Base-by-base conservation (phyloP, 2,329 filamentous ascomycete genomes). In the Verticillium isaacii region DNA sequence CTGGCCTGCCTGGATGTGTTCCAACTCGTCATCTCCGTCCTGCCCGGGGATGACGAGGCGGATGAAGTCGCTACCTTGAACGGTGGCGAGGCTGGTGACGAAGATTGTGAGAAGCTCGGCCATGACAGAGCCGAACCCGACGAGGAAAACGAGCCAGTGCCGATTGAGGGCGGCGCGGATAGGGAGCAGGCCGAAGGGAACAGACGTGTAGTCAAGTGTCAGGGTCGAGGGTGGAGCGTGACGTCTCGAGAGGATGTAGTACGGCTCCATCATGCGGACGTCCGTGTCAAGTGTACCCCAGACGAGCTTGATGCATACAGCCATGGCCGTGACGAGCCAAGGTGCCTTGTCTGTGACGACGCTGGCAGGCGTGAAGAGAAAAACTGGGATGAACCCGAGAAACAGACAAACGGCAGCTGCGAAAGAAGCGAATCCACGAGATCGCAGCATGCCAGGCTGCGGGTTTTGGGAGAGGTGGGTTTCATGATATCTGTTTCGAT, bases 181-280 rank as follows among this genome's bases (percentile, higher is more conserved):
- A 0, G 88, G 85, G 25, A 90, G 81, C 72, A 83, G 87, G 3
- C 85, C 85, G 60, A 90, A 90, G 5, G 89, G 87, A 67, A 90
- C 84, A 32, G 87, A 87, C 0, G 88, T 89, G 72, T 92, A 92
- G 73, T 92, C 89, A 11, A 92, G 82, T 0, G 86, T 88, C 7
- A 92, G 80, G 2, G 85, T 88, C 66, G 81, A 84, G 7, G 88
- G 79, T 0, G 86, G 84, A 3, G 89, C 89, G 65, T 89, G 84
- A 3, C 89, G 83, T 59, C 80, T 79, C 15, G 85, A 88, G 2
- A 92, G 82, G 63, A 90, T 84, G 70, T 88, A 90, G 69, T 89
- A 92, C 2, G 89, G 89, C 72, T 92, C 88, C 73, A 91, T 85
- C 81, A 91, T 88, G 52, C 89, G 86, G 56, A 91, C 81, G 32